phyloP scores from a whole-genome alignment of 306 rosid species.

The Dalbergia cultrata region DNA sequence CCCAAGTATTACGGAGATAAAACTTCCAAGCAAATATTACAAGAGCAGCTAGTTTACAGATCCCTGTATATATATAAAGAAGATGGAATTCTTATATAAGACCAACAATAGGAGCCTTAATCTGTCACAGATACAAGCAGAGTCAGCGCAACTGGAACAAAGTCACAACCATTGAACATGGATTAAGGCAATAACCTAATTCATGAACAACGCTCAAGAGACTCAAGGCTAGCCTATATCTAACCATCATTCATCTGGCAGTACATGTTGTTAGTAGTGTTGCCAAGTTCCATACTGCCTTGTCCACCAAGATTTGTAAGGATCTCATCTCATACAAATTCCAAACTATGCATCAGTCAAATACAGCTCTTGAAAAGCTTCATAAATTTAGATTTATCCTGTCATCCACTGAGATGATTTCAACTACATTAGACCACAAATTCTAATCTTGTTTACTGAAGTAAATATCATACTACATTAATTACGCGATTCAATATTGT shows the following conservation, averaged over 20 bases:
- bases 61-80: neutral
- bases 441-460: neutral
- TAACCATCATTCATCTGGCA: conserved; percentile 1
- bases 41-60: neutral
- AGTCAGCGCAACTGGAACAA: neutral
- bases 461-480: neutral
- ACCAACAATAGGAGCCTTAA: neutral
- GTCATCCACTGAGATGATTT: conserved; percentile 6
- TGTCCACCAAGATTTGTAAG: neutral
- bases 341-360: neutral
- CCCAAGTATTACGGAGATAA: conserved; percentile 5
- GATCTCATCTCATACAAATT: neutral
- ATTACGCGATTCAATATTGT: neutral
- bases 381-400: neutral
- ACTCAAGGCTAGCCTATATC: neutral
- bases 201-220: neutral
- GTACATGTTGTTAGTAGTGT: neutral
- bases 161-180: conserved; percentile 19
- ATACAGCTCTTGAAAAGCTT: conserved; percentile 10
- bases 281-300: conserved; percentile 4
- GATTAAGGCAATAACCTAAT: neutral
- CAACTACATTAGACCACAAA: conserved; percentile 7
- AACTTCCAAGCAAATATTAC: neutral
- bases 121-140: neutral
- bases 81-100: neutral